A percentile compares a stretch with the other conserved stretches of the same genome.
Conservation (phyloP, 139 green algal genomes). For the Coccomyxa sp. region DNA sequence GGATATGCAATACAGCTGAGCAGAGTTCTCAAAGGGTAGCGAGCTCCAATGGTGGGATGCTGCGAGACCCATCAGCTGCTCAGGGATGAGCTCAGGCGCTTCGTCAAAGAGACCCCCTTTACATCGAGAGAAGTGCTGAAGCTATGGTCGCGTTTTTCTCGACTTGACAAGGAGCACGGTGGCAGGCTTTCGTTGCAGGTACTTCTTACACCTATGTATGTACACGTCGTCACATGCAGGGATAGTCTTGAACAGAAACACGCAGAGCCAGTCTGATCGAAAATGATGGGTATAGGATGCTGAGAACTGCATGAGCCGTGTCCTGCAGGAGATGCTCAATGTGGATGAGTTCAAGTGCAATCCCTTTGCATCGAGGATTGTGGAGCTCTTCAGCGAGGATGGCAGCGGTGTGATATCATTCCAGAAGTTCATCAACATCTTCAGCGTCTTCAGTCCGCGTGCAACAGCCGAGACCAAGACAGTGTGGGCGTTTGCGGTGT, state of each 20-base stretch:
- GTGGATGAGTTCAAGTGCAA: constrained; percentile 35
- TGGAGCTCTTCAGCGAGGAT: constrained; percentile 39
- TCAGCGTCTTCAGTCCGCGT: constrained; percentile 29
- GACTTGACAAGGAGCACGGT: constrained; percentile 8
- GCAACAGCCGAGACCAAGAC: constrained; percentile 28
- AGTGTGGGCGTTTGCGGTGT: constrained; percentile 40
- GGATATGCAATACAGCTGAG: neutral
- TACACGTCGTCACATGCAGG: neutral
- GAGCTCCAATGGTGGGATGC: neutral
- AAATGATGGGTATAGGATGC: neutral
- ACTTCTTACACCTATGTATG: neutral
- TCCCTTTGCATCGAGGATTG: constrained; percentile 30
- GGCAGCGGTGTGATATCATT: constrained; percentile 30
- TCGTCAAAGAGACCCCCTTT: constrained; percentile 22
- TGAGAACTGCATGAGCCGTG: neutral
- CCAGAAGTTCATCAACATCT: constrained; percentile 37
- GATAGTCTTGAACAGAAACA: neutral
- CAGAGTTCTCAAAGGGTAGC: neutral
- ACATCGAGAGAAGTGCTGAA: constrained; percentile 9
- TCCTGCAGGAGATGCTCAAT: constrained; percentile 25
- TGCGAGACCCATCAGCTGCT: neutral
- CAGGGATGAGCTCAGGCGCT: constrained; percentile 9
- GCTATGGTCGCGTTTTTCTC: constrained; percentile 12
- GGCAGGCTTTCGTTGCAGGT: constrained; percentile 8
- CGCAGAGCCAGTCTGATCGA: neutral